A percentile compares a stretch with the other conserved stretches of the same genome.
Conservation (phyloP, 768 basidiomycete species). For the Boletus insuetus region DNA sequence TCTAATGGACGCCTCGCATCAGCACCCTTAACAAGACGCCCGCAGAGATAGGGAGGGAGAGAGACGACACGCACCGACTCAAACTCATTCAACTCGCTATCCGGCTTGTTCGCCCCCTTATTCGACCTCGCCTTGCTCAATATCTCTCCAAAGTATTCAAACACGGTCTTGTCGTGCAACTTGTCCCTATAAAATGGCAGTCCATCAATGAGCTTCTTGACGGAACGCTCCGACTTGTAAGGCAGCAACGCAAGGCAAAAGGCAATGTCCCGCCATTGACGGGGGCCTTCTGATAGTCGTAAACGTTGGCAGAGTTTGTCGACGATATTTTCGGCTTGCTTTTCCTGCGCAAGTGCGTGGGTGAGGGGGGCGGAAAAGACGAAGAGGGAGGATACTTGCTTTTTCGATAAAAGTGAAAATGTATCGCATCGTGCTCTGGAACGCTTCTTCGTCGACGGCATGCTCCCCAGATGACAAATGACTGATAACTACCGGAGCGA, state of each 20-base stretch:
- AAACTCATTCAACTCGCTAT: conserved; percentile 92
- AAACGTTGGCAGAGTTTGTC: conserved; percentile 98
- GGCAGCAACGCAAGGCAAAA: conserved; percentile 92
- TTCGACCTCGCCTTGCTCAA: conserved; percentile 88
- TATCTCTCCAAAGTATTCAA: conserved; percentile 81
- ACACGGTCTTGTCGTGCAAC: conserved; percentile 84
- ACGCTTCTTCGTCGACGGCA: conserved; percentile 88
- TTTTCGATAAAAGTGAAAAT: conserved; percentile 98
- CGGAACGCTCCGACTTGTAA: conserved; percentile 94
- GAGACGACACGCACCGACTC: conserved; percentile 55
- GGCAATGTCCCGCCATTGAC: conserved; percentile 98
- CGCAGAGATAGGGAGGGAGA: background rate
- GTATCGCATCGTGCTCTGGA: conserved; percentile 90
- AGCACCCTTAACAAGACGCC: background rate
- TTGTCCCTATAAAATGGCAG: conserved; percentile 95
- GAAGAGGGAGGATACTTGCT: conserved; percentile 38
- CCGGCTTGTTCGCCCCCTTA: conserved; percentile 90
- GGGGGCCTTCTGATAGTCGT: conserved; percentile 78
- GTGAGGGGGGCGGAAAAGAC: background rate
- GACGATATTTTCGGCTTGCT: conserved; percentile 95
- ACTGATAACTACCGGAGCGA: conserved; percentile 68
- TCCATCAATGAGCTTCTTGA: conserved; percentile 94
- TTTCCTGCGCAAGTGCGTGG: conserved; percentile 59
- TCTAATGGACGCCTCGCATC: conserved; percentile 42
- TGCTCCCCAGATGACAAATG: conserved; percentile 89